Base-by-base conservation (phyloP, 768 basidiomycete genomes). In the Boletus rufocinnamomeus region DNA sequence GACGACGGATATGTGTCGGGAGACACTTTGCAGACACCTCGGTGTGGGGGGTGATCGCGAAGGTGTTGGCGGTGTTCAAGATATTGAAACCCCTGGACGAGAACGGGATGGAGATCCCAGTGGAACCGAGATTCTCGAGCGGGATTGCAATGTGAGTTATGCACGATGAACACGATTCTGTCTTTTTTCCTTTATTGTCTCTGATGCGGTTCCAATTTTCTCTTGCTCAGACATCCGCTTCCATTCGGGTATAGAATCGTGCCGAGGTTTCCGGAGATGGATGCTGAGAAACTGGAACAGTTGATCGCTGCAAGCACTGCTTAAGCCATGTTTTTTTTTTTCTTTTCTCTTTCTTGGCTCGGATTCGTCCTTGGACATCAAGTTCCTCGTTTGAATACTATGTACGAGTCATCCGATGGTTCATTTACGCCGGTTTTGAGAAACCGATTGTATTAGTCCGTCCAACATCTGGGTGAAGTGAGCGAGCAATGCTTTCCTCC, bases 1-100 rank as follows among this genome's bases (percentile, higher is more conserved):
- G 70, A 28, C 58, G 70, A 6, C 61, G 66, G 10, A 56, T 62
- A 9, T 66, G 69, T 21, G 50, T 55, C 14, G 67, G 69, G 10
- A 54, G 60, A 25, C 30, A 68, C 44, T 50, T 68, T 40, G 66
- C 66, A n/a, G 57, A 68, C 34, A 30, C 44, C 6, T 62, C 59
- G 0, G 14, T 64, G 32, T 67, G 63, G 66, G 35, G 23, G 0
- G 45, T 44, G 2, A 59, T 67, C 4, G 51, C 52, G 13, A 55
- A 50, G 19, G 46, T 59, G 14, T 41, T 64, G 37, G 54, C 66
- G 0, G 49, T 59, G 34, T 67, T 54, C 63, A 53, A 57, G 37
- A 41, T 68, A 14, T 35, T 47, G 41, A 57, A 40, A 11, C 48
- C 54, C 1, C n/a, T 50, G 45, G 67, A 60, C 11, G 54, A 57